Base-by-base conservation (phyloP, 306 rosid species). In the Cucumis hystrix region DNA sequence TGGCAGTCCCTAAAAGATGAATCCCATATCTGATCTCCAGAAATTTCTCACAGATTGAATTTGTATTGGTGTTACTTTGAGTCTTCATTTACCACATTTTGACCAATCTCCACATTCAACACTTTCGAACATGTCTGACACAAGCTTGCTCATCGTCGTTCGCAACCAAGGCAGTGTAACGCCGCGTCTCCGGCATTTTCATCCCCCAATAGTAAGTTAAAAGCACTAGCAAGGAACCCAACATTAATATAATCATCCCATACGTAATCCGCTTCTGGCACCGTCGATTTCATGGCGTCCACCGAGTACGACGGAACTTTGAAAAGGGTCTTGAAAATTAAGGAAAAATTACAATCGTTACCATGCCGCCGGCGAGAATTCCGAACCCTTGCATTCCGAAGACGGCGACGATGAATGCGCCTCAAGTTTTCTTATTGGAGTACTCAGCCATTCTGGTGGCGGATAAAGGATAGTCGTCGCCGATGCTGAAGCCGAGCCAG, bases 371-470 rank as follows among this genome's bases (percentile, higher is more conserved):
- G 6, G 85, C 85, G 33, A 89, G 67, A 65, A 89, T 89, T 17
- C 93, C 95, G 17, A 91, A 84, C 8, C 93, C 92, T 77, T 89
- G 95, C 95, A 91, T 89, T 49, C 95, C 69, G n/a, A 63, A 63
- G 6, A 63, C 69, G 11, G 69, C 69, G 16, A 43, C 69, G 9
- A 63, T 33, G 35, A 91, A 88, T 6, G 84, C 80, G 0, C 92
- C 95, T 1, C 97, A 75, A 0, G 87, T 81, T 55, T 68, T 85
- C 70, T 85, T 84, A 68, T 88, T 86, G 25, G 97, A 82, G 72
- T 87, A 89, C 55, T 89, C 88, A 0, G 95, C 87, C 97, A 89
- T 91, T 69, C 89, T 91, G 18, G 90, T 89, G 1, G 97, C 97
- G 0, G 95, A 91, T 43, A 91, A 87, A 2, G 95, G 97, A 81